Conservation (phyloP, 345 rosid species). For the Turritis glabra region DNA sequence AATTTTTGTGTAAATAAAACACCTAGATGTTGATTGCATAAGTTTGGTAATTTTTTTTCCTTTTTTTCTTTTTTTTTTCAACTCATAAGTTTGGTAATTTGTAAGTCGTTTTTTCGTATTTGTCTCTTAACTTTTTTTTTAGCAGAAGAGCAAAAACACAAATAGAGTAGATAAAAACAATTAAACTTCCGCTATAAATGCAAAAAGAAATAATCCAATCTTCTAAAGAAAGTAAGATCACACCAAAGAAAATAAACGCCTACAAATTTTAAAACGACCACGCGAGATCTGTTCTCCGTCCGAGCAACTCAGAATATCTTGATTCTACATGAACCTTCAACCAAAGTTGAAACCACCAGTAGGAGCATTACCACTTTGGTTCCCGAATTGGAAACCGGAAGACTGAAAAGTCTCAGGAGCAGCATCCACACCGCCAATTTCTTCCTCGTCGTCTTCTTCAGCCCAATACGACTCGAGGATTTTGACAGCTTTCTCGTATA, state of each 20-base stretch:
- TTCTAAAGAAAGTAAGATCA: no score
- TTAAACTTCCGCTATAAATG: neutral
- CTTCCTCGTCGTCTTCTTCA: slow-evolving; percentile 58
- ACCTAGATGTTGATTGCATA: no score
- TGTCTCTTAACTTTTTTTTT: no score
- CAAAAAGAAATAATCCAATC: neutral
- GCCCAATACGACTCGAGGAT: slow-evolving; percentile 69
- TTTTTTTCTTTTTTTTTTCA: no score
- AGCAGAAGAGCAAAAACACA: neutral
- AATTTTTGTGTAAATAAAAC: neutral
- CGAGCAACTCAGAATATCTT: neutral
- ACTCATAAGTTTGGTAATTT: neutral
- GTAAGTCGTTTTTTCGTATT: neutral
- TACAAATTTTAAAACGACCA: neutral
- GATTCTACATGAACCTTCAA: slow-evolving; percentile 25
- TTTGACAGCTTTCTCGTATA: slow-evolving; percentile 71
- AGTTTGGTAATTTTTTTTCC: neutral
- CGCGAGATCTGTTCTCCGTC: neutral
- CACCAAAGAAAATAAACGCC: neutral
- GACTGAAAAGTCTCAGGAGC: slow-evolving; percentile 38
- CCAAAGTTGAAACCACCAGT: slow-evolving; percentile 74
- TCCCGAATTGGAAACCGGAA: slow-evolving; percentile 64
- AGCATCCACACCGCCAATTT: slow-evolving; percentile 38
- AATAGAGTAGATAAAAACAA: neutral
- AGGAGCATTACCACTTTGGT: slow-evolving; percentile 46